Base-by-base conservation (phyloP, 192 early-diverging fungal genomes). In the Helicostylum pulchrum region DNA sequence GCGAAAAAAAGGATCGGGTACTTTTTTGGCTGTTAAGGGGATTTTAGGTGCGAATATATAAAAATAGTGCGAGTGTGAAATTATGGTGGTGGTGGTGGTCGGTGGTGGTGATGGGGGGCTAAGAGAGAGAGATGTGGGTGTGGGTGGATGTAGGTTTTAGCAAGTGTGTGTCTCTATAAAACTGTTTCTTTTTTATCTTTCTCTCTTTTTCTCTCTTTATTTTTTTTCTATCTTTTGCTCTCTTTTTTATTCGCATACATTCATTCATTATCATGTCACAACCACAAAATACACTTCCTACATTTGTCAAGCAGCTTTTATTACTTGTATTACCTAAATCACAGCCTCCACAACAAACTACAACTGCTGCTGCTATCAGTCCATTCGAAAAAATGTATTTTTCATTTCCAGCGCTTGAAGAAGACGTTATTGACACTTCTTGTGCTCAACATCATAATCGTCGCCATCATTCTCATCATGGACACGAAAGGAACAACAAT, bases 341-440 rank as follows among this genome's bases (percentile, higher is more conserved):
- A 15, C 57, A 43, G 9, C 43, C 20, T 14, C 57, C 17, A 45
- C 57, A 59, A 59, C 43, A 21, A 17, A 42, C 32, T 44, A 17
- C 42, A 39, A 45, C 57, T 21, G 32, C 36, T 12, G 21, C 19
- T 59, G 36, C 36, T 39, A 17, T 23, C 12, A 59, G 57, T 44
- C 57, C 57, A 59, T 59, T 59, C 11, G 57, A 59, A 23, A 42
- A 59, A 42, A 43, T 59, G 43, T 59, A 59, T 59, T 59, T 59
- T 59, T 59, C 57, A 2, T 59, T 59, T 45, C 57, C 57, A 20
- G 57, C 57, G 21, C 21, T 59, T n/a, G 57, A 59, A 7, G 57
- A 59, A 45, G 57, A 59, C 11, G 6, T 12, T 7, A 45, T 20
- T 59, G 57, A 59, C 21, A 21, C 57, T 23, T 12, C 19, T 45